Percentiles rank a stretch among this genome's conserved stretches.
Evolutionary conservation across 164 flowering plant species (phyloP).

Genomic region (Echeveria elegans): DNA sequence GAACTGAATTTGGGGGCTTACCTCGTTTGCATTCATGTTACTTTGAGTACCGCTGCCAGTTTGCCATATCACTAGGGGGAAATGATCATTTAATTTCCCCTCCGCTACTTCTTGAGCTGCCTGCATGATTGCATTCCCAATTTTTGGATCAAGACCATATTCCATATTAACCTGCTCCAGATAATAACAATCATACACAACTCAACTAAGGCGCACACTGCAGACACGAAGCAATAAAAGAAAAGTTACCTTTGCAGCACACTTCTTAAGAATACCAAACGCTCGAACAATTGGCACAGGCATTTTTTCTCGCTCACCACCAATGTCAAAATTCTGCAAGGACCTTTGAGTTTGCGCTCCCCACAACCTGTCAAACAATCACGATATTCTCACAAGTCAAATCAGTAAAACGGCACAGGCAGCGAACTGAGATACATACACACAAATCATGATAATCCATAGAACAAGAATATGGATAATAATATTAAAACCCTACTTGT

Average conservation of each 20-base stretch:
- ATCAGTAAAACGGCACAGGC: neutral
- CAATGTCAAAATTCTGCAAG: conserved; percentile 91
- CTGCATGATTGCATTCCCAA: conserved; percentile 92
- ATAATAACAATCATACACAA: neutral
- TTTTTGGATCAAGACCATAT: conserved; percentile 89
- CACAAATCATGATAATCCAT: neutral
- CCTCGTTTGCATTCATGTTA: conserved; percentile 99
- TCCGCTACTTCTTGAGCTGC: conserved; percentile 97
- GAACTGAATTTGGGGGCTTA: conserved; percentile 11
- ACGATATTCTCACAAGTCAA: neutral
- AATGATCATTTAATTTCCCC: conserved; percentile 88
- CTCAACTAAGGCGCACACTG: neutral
- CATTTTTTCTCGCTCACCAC: conserved; percentile 93
- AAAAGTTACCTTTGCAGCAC: conserved; percentile 81
- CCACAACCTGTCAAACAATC: conserved; percentile 56
- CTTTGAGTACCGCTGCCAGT: conserved; percentile 99
- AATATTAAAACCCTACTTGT: conserved; percentile 38
- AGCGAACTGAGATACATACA: neutral
- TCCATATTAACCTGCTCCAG: conserved; percentile 82
- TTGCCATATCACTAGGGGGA: conserved; percentile 98
- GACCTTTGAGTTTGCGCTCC: conserved; percentile 99
- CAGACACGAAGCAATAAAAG: neutral
- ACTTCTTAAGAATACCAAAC: conserved; percentile 90
- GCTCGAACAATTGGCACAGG: conserved; percentile 94
- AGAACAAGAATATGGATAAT: neutral